These are phyloP conservation scores for Suillus occidentalis DNA, from an alignment of 768 basidiomycete species.

Conservation along the genomic window DNA sequence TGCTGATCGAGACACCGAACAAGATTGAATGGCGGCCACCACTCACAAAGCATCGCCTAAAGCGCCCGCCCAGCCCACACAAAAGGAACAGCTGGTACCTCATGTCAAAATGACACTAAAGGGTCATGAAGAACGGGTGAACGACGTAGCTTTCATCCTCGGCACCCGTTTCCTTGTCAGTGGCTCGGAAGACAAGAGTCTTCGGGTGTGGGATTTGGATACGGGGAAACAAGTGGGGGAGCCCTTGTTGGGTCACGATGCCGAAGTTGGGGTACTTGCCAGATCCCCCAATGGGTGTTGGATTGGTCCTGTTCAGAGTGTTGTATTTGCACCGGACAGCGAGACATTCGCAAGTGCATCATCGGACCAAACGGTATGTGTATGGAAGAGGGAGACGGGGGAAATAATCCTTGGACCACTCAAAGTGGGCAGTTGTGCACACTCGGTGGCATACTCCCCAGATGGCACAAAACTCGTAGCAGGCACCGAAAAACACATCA, in stretches of 20 bases:
- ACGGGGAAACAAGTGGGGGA: slow-evolving; percentile 24
- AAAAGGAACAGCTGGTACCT: neutral
- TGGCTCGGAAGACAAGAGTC: neutral
- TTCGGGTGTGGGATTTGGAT: slow-evolving; percentile 12
- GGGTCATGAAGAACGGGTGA: neutral
- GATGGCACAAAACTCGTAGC: slow-evolving; percentile 4
- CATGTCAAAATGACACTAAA: neutral
- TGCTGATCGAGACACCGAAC: neutral
- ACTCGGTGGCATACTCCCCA: neutral
- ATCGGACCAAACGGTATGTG: neutral
- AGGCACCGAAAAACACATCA: slow-evolving; percentile 5
- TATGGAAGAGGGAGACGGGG: neutral
- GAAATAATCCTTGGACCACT: neutral
- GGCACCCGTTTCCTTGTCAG: neutral
- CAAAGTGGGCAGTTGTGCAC: fast-evolving
- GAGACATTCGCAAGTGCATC: neutral
- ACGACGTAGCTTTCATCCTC: neutral
- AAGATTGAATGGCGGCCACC: neutral
- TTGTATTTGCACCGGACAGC: neutral
- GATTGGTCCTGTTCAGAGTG: neutral
- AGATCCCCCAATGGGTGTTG: slow-evolving; percentile 23
- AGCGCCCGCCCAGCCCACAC: neutral
- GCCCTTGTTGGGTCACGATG: slow-evolving; percentile 12
- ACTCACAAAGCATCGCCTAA: neutral
- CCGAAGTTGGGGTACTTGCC: slow-evolving; percentile 32